These are phyloP conservation scores for Fusarium luffae DNA, from an alignment of 2,329 filamentous ascomycete genomes.

Conservation along the genomic window DNA sequence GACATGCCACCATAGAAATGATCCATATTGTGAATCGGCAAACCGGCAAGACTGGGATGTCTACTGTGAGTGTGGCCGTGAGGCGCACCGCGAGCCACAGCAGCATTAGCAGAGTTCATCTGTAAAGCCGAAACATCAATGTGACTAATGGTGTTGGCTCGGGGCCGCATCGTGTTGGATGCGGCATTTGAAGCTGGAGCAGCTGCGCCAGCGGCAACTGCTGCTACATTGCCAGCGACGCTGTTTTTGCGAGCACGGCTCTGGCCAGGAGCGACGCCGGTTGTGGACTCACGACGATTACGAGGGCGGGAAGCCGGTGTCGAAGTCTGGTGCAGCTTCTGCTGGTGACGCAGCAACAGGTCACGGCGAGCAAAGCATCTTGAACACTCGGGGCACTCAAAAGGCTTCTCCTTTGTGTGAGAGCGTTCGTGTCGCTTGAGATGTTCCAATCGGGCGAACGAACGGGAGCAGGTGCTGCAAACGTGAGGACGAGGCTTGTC, in stretches of 20 bases:
- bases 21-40: conserved; percentile 68
- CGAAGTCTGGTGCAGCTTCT: conserved; percentile 95
- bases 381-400: conserved; percentile 94
- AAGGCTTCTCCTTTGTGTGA: conserved; percentile 99
- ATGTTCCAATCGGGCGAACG: conserved; percentile 94
- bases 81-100: conserved; percentile 61
- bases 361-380: conserved; percentile 95
- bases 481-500: conserved; percentile 97
- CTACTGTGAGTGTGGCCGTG: conserved; percentile 72
- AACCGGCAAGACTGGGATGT: conserved; percentile 78
- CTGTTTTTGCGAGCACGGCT: conserved; percentile 93
- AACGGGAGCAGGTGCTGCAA: conserved; percentile 89
- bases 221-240: conserved; percentile 69
- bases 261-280: conserved; percentile 72
- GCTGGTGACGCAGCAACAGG: conserved; percentile 91
- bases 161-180: conserved; percentile 77
- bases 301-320: conserved; percentile 88
- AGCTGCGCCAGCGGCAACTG: conserved; percentile 55
- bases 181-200: conserved; percentile 58
- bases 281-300: conserved; percentile 90
- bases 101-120: conserved; percentile 69
- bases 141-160: conserved; percentile 96
- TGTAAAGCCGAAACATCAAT: conserved; percentile 82
- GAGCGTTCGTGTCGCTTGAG: conserved; percentile 96
- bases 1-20: conserved; percentile 81